phyloP scores from a whole-genome alignment of 495 filamentous ascomycete species.

The Acidiella bohemica region DNA sequence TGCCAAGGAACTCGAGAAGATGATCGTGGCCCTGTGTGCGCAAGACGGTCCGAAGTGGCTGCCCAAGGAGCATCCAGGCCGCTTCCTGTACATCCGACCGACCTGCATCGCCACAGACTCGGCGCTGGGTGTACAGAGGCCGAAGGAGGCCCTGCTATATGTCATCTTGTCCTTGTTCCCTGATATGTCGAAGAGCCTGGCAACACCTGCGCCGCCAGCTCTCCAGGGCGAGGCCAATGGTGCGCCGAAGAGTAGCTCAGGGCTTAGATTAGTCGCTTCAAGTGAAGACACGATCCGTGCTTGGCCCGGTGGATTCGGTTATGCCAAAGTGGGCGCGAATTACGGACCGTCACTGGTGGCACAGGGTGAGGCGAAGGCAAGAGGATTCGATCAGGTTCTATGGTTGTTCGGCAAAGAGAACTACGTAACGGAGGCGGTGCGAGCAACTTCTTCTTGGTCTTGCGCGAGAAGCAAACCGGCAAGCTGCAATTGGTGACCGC shows the following conservation, averaged over 20 bases:
- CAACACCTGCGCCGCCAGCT: constrained; percentile 20
- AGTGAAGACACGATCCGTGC: constrained; percentile 67
- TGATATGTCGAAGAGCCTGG: constrained; percentile 36
- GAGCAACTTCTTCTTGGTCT: constrained; percentile 81
- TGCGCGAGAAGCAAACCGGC: constrained; percentile 51
- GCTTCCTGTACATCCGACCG: constrained; percentile 63
- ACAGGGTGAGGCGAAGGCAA: constrained; percentile 52
- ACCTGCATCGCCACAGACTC: constrained; percentile 71
- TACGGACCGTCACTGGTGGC: constrained; percentile 72
- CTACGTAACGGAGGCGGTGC: constrained; percentile 86
- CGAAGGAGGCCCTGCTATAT: constrained; percentile 72
- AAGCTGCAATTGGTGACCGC: constrained; percentile 68
- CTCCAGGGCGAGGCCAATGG: constrained; percentile 12
- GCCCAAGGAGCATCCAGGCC: constrained; percentile 48
- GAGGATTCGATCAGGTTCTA: constrained; percentile 77
- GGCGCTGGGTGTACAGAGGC: constrained; percentile 67
- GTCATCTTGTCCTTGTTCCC: constrained; percentile 69
- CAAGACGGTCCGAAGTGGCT: constrained; percentile 68
- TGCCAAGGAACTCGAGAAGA: constrained; percentile 54
- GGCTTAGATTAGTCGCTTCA: constrained; percentile 61
- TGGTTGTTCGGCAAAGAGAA: constrained; percentile 71
- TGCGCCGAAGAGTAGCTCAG: constrained; percentile 1
- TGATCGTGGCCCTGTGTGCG: constrained; percentile 57
- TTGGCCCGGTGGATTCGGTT: constrained; percentile 87
- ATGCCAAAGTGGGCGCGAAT: constrained; percentile 83